Evolutionary conservation across 2,329 filamentous ascomycete genomes (phyloP).

Genomic region (Berkeleyomyces rouxiae): DNA sequence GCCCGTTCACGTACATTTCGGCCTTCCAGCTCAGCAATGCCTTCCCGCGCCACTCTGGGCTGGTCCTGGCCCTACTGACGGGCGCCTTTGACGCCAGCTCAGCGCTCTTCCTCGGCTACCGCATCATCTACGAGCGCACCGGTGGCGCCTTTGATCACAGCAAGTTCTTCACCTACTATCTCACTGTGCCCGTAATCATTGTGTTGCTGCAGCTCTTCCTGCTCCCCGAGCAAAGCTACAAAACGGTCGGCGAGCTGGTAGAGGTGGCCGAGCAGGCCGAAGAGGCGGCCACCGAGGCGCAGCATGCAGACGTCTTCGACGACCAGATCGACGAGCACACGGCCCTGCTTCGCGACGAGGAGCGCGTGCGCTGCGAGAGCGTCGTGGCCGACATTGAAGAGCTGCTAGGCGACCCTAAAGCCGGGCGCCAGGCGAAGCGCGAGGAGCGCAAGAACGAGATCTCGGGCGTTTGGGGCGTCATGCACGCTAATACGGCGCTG

Average conservation of each 20-base stretch:
- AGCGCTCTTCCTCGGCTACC: conserved; percentile 59
- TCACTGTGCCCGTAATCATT: conserved; percentile 53
- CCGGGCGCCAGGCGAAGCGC: conserved; percentile 43
- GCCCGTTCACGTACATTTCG: conserved; percentile 67
- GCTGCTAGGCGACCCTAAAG: conserved; percentile 48
- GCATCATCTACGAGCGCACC: conserved; percentile 48
- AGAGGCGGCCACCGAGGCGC: conserved; percentile 20
- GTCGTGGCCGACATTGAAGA: conserved; percentile 56
- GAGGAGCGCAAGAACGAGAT: conserved; percentile 54
- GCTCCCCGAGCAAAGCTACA: conserved; percentile 64
- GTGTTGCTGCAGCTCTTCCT: conserved; percentile 49
- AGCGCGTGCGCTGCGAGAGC: conserved; percentile 42
- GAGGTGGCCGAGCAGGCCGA: conserved; percentile 45
- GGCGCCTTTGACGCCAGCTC: conserved; percentile 74
- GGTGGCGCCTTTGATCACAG: conserved; percentile 39
- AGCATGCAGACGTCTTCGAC: conserved; percentile 22
- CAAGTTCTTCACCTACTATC: conserved; percentile 56
- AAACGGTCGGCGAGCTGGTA: conserved; percentile 70
- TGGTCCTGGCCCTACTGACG: conserved; percentile 66
- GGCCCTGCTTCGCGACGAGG: conserved; percentile 36
- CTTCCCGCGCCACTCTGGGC: conserved; percentile 57
- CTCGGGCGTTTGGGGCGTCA: conserved; percentile 71
- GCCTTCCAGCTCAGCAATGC: conserved; percentile 75
- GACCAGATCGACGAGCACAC: conserved; percentile 44
- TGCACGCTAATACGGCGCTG: conserved; percentile 54